Conservation (phyloP, 495 filamentous ascomycete species). For the Zalerion maritima region DNA sequence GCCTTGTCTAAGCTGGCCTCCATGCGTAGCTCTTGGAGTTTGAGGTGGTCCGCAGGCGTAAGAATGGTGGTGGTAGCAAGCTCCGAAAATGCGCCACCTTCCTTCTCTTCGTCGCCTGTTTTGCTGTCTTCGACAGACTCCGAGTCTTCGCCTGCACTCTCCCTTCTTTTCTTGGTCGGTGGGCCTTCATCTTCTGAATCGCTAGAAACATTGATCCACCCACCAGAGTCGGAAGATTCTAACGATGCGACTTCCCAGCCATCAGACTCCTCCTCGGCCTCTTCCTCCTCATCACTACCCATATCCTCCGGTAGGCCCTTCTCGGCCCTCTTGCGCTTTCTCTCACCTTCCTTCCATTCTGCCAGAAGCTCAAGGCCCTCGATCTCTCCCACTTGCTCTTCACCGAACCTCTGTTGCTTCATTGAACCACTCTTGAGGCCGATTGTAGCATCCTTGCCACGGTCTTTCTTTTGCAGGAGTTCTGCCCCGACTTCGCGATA, state of each 20-base stretch:
- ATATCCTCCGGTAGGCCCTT: conserved; percentile 43
- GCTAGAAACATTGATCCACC: conserved; percentile 85
- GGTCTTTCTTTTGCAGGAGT: conserved; percentile 76
- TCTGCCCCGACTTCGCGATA: conserved; percentile 83
- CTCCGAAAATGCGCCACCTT: conserved; percentile 39
- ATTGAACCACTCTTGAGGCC: conserved; percentile 53
- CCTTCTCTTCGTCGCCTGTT: conserved; percentile 16
- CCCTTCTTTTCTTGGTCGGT: conserved; percentile 45
- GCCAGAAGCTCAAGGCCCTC: conserved; percentile 87
- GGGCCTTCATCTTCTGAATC: conserved; percentile 69
- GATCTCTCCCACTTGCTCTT: conserved; percentile 66
- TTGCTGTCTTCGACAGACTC: conserved; percentile 14
- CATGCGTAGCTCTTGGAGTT: conserved; percentile 73
- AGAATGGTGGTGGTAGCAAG: conserved; percentile 79
- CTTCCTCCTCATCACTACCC: conserved; percentile 38
- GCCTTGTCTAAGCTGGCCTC: conserved; percentile 53
- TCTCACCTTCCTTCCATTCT: conserved; percentile 86
- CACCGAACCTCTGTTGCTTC: conserved; percentile 62
- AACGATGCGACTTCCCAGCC: conserved; percentile 8
- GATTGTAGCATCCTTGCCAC: conserved; percentile 88
- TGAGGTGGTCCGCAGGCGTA: conserved; percentile 81
- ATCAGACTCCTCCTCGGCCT: conserved; percentile 18
- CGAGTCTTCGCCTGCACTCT: conserved; percentile 5
- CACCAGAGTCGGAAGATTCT: conserved; percentile 60
- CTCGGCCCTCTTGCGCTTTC: conserved; percentile 52